Percentiles rank a stretch among this genome's conserved stretches.
phyloP scores from a whole-genome alignment of 1,284 basidiomycete genomes.

The Fomitopsis palustris region DNA sequence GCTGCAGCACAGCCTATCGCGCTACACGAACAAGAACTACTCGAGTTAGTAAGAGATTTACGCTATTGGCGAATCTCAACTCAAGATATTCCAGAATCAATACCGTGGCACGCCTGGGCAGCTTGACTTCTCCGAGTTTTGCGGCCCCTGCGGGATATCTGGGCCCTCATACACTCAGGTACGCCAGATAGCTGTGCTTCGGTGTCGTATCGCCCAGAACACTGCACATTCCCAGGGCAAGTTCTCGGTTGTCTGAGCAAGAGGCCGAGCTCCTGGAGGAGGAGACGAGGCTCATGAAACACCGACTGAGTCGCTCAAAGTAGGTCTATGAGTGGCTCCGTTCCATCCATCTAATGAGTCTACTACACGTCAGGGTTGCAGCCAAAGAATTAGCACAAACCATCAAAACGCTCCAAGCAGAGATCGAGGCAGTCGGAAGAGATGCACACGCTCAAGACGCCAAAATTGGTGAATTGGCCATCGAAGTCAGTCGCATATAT shows the following conservation, averaged over 20 bases:
- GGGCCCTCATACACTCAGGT: not conserved
- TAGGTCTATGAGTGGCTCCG: constrained; percentile 5
- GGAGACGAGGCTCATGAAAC: constrained; percentile 12
- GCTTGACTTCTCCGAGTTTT: too few relatives aligned
- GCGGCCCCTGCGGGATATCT: not conserved
- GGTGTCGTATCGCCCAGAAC: not conserved
- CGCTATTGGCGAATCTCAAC: not conserved
- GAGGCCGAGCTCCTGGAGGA: constrained; percentile 19
- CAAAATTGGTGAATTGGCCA: constrained; percentile 14
- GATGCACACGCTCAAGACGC: constrained; percentile 9
- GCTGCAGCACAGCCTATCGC: not conserved
- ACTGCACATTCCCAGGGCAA: not conserved
- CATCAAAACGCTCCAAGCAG: constrained; percentile 6
- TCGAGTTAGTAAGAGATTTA: not conserved
- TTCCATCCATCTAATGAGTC: not conserved
- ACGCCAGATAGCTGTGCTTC: not conserved
- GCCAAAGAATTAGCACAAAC: constrained; percentile 14
- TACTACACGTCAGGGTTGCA: constrained; percentile 8
- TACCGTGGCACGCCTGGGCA: too few relatives aligned
- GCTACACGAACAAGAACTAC: not conserved
- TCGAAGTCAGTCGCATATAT: constrained; percentile 6
- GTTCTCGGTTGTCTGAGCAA: constrained; percentile 1
- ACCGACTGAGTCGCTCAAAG: constrained; percentile 18
- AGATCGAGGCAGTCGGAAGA: constrained; percentile 8
- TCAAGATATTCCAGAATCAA: too few relatives aligned